These are phyloP conservation scores for Neurospora sp. DNA, from an alignment of 495 filamentous ascomycete species.

Conservation along the genomic window DNA sequence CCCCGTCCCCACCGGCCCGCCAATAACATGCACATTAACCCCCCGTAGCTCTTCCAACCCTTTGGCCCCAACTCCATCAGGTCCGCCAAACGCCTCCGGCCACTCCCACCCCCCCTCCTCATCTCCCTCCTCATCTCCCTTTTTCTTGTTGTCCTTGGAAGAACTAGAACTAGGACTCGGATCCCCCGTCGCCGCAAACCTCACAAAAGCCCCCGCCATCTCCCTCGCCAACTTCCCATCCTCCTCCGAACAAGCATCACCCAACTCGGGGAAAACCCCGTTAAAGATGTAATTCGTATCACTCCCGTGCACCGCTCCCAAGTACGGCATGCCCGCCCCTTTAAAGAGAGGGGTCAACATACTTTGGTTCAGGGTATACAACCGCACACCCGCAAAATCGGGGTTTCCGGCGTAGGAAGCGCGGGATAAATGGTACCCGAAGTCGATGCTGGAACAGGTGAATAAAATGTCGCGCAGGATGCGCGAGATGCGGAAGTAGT, in stretches of 20 bases:
- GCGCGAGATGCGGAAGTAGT: slow-evolving; percentile 21
- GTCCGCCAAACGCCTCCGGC: slow-evolving; percentile 11
- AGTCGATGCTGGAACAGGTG: slow-evolving; percentile 21
- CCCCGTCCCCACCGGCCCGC: slow-evolving; percentile 12
- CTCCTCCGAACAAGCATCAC: slow-evolving; percentile 1
- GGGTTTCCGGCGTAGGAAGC: slow-evolving; percentile 1
- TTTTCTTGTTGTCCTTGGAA: not conserved
- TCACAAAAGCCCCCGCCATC: slow-evolving; percentile 6
- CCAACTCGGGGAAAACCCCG: slow-evolving; percentile 14
- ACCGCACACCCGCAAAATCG: slow-evolving; percentile 4
- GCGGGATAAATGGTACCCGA: slow-evolving; percentile 12
- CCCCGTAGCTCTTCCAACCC: not conserved
- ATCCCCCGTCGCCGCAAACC: slow-evolving; percentile 12
- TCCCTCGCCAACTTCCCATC: slow-evolving; percentile 11
- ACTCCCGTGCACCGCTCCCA: slow-evolving; percentile 17
- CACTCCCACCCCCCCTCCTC: not conserved
- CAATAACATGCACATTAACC: slow-evolving; percentile 9
- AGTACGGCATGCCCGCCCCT: slow-evolving; percentile 17
- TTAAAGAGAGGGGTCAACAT: slow-evolving; percentile 16
- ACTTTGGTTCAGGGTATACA: slow-evolving; percentile 22
- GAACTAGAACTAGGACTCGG: not conserved
- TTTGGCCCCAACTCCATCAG: not conserved
- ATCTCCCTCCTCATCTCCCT: not conserved
- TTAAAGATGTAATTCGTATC: slow-evolving; percentile 25
- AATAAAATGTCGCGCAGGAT: slow-evolving; percentile 23